phyloP scores from a whole-genome alignment of 2,329 filamentous ascomycete genomes.

The Dothideomycetidae sp. region DNA sequence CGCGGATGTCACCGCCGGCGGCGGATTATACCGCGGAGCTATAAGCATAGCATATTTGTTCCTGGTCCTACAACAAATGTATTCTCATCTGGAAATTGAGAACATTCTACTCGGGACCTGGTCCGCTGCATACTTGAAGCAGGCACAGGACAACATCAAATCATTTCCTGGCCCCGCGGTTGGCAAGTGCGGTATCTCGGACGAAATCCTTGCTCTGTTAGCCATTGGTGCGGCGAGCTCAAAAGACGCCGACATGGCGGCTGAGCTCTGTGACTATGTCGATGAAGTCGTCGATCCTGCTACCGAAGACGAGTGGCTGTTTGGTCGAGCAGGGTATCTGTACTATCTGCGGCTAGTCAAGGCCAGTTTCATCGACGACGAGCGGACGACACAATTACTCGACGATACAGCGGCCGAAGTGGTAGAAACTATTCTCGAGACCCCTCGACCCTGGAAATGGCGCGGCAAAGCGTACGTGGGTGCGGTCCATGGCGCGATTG shows the following conservation, averaged over 20 bases:
- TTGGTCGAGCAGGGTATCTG: conserved; percentile 53
- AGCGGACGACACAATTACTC: conserved; percentile 36
- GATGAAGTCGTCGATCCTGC: conserved; percentile 32
- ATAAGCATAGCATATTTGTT: conserved; percentile 37
- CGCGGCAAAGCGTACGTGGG: conserved; percentile 49
- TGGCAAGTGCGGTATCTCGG: conserved; percentile 35
- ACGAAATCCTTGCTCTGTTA: conserved; percentile 37
- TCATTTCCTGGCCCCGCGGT: conserved; percentile 32
- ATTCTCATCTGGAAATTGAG: conserved; percentile 34
- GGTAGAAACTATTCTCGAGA: conserved; percentile 44
- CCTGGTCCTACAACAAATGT: conserved; percentile 35
- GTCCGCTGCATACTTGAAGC: conserved; percentile 37
- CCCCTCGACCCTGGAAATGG: conserved; percentile 48
- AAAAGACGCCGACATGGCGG: conserved; percentile 35
- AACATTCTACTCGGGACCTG: conserved; percentile 33
- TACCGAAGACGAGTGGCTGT: conserved; percentile 48
- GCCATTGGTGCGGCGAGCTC: conserved; percentile 37
- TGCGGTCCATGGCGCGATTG: conserved; percentile 52
- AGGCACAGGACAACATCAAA: conserved; percentile 35
- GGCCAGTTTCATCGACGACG: conserved; percentile 39
- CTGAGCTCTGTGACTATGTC: conserved; percentile 36
- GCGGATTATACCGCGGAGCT: conserved; percentile 37
- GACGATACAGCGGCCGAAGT: conserved; percentile 42
- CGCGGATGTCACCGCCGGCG: conserved; percentile 30
- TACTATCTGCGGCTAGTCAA: conserved; percentile 53